Percentiles rank a stretch among this genome's conserved stretches.
Evolutionary conservation across 352 stramenopile species (phyloP).

Genomic region (Pythium myriotylum): DNA sequence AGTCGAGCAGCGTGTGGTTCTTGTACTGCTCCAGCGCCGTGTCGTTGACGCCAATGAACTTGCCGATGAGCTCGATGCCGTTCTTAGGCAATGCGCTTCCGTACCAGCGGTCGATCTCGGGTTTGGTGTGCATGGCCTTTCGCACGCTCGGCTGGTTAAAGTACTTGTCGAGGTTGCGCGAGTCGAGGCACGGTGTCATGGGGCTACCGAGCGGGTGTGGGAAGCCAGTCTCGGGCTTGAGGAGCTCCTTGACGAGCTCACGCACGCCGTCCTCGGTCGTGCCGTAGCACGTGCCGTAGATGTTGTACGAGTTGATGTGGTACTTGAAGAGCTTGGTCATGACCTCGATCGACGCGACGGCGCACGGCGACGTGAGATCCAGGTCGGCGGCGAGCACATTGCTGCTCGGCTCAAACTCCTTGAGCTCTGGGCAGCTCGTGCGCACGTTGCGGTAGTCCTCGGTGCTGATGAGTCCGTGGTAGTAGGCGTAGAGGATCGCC

Average conservation of each 20-base stretch:
- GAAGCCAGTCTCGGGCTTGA: constrained; percentile 39
- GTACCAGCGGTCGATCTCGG: constrained; percentile 39
- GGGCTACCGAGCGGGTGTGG: constrained; percentile 67
- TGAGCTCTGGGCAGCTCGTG: constrained; percentile 37
- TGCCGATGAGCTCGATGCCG: constrained; percentile 30
- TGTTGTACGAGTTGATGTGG: constrained; percentile 62
- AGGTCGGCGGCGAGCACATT: constrained; percentile 9
- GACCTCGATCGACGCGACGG: constrained; percentile 26
- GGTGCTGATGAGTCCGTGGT: constrained; percentile 65
- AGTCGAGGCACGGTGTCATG: constrained; percentile 62
- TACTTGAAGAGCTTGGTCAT: constrained; percentile 35
- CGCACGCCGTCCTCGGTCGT: constrained; percentile 44
- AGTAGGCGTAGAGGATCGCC: constrained; percentile 69
- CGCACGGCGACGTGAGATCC: constrained; percentile 28
- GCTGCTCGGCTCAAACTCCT: constrained; percentile 41
- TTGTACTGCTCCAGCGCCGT: constrained; percentile 32
- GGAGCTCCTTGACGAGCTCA: constrained; percentile 40
- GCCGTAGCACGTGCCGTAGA: constrained; percentile 53
- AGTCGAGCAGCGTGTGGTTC: constrained; percentile 41
- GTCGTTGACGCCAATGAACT: constrained; percentile 35
- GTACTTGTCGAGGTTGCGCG: constrained; percentile 57
- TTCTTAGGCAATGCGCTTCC: constrained; percentile 40
- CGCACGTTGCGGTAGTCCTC: constrained; percentile 59
- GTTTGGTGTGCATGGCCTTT: constrained; percentile 71
- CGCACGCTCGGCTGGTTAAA: constrained; percentile 68